phyloP scores from a whole-genome alignment of 768 basidiomycete species.

The Hortiboletus campestris region DNA sequence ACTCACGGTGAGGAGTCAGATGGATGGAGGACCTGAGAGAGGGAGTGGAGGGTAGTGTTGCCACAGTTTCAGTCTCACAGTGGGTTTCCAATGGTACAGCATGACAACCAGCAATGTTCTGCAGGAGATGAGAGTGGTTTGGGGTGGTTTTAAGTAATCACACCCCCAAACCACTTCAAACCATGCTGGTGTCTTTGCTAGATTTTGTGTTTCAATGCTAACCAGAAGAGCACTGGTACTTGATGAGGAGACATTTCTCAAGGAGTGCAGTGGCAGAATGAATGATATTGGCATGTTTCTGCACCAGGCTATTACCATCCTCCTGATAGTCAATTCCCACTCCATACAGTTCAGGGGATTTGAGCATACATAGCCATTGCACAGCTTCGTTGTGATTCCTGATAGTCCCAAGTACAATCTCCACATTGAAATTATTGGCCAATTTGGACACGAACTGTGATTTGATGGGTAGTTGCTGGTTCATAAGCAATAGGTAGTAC shows the following conservation, averaged over 20 bases:
- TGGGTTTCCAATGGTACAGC: too few relatives aligned
- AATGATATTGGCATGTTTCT: slow-evolving; percentile 91
- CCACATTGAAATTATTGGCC: slow-evolving; percentile 95
- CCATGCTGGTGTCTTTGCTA: too few relatives aligned
- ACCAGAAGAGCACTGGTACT: slow-evolving; percentile 87
- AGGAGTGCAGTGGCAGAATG: slow-evolving; percentile 92
- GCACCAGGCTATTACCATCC: slow-evolving; percentile 76
- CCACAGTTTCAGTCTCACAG: too few relatives aligned
- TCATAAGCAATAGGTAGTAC: slow-evolving; percentile 92
- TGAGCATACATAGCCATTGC: slow-evolving; percentile 96
- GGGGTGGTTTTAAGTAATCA: too few relatives aligned
- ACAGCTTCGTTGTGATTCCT: slow-evolving; percentile 96
- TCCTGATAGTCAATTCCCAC: slow-evolving; percentile 90
- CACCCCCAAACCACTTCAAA: too few relatives aligned
- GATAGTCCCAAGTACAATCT: slow-evolving; percentile 93
- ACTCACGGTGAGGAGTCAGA: too few relatives aligned
- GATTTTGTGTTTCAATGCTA: slow-evolving; percentile 91
- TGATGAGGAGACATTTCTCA: slow-evolving; percentile 92
- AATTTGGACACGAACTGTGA: slow-evolving; percentile 89
- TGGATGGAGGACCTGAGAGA: too few relatives aligned
- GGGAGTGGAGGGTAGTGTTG: too few relatives aligned
- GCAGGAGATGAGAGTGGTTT: too few relatives aligned
- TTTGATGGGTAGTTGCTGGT: slow-evolving; percentile 98
- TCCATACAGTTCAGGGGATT: slow-evolving; percentile 81
- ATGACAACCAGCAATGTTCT: too few relatives aligned